Percentiles rank a stretch among this genome's conserved stretches.
Evolutionary conservation across 768 basidiomycete genomes (phyloP).

Genomic region (Daedalea quercina): DNA sequence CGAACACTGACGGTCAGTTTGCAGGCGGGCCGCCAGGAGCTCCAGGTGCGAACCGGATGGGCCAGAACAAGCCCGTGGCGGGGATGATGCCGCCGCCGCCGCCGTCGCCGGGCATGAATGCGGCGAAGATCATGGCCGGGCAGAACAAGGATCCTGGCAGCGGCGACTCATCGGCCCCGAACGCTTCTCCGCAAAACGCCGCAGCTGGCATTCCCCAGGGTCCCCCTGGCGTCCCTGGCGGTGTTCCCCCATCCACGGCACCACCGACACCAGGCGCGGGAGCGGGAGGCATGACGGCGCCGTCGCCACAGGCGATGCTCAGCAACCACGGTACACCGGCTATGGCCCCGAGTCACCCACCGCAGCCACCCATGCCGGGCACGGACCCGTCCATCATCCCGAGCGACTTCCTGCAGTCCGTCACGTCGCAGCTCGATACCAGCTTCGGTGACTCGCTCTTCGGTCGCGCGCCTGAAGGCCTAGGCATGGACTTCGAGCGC

Average conservation of each 20-base stretch:
- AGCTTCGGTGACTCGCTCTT: conserved; percentile 32
- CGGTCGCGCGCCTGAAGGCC: conserved; percentile 28
- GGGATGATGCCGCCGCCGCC: conserved; percentile 50
- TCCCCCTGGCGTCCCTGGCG: conserved; percentile 2
- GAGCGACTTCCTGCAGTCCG: conserved; percentile 40
- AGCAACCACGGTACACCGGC: conserved; percentile 16
- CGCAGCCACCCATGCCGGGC: conserved; percentile 15
- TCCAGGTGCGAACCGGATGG: conserved; percentile 13
- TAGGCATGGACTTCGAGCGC: conserved; percentile 54
- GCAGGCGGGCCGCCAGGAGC: conserved; percentile 21
- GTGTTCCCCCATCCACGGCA: conserved; percentile 21
- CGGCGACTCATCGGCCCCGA: conserved; percentile 4
- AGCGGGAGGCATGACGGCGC: conserved; percentile 30
- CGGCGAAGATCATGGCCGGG: conserved; percentile 10
- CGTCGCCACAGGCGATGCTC: conserved; percentile 30
- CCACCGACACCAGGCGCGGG: conserved; percentile 31
- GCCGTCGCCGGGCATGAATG: conserved; percentile 39
- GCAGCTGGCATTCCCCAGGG: conserved; percentile 9
- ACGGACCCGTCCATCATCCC: conserved; percentile 15
- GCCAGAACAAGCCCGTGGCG: conserved; percentile 30
- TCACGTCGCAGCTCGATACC: conserved; percentile 33
- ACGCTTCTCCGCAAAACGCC: conserved; percentile 19
- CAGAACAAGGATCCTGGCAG: conserved; percentile 10
- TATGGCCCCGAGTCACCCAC: conserved; percentile 13
- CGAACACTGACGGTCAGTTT: conserved; percentile 37